A percentile compares a stretch with the other conserved stretches of the same genome.
These are phyloP conservation scores for Krasilnikovozyma curviuscula DNA, from an alignment of 768 basidiomycete species.

Conservation along the genomic window DNA sequence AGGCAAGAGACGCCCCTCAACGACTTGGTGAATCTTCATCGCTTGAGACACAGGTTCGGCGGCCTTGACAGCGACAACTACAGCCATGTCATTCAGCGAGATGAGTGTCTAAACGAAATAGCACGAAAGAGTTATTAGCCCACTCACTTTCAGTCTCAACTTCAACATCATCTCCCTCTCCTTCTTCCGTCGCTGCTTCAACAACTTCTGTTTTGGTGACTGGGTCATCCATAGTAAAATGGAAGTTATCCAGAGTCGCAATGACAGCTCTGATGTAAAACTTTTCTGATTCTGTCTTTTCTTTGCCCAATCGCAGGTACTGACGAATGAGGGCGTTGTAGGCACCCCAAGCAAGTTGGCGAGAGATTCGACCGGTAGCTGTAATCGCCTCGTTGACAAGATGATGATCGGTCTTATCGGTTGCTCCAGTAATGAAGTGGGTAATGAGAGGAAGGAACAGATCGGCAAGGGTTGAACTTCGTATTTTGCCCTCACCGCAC, in stretches of 20 bases:
- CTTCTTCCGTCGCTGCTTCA: too few species aligned
- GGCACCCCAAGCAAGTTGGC: constrained; percentile 57
- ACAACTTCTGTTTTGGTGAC: constrained; percentile 23
- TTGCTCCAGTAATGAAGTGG: constrained; percentile 50
- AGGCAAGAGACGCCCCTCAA: constrained; percentile 58
- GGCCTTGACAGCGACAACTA: not conserved
- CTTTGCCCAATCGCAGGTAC: constrained; percentile 43
- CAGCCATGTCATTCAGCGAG: not conserved
- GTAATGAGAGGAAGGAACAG: constrained; percentile 72
- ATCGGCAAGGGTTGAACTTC: constrained; percentile 45
- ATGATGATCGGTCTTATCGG: constrained; percentile 46
- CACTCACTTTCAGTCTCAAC: not conserved
- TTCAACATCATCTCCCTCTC: constrained; percentile 18
- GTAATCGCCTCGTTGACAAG: constrained; percentile 75
- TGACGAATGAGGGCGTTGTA: constrained; percentile 64
- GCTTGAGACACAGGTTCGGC: constrained; percentile 13
- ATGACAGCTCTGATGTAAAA: constrained; percentile 71
- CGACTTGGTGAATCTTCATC: constrained; percentile 45
- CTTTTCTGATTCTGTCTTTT: constrained; percentile 51
- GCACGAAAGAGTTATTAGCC: too few species aligned
- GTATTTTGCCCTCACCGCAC: constrained; percentile 44
- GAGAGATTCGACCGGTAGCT: constrained; percentile 57
- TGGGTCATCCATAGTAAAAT: constrained; percentile 59
- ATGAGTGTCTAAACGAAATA: too few species aligned
- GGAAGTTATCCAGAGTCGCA: constrained; percentile 69